phyloP scores from a whole-genome alignment of 2,329 filamentous ascomycete genomes.

The Claviceps digitariae region DNA sequence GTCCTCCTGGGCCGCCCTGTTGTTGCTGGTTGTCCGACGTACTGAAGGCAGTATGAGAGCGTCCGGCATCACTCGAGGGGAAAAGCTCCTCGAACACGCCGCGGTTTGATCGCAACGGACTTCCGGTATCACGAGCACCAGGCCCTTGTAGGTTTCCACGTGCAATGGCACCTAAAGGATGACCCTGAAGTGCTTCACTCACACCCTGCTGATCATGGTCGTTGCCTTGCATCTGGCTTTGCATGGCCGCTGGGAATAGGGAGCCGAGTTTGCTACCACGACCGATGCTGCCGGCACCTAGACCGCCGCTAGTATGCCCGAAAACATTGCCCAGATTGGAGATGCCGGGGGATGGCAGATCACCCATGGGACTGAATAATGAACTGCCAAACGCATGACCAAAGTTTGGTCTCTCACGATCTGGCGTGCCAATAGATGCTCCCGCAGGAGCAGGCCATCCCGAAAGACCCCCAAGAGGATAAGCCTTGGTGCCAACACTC shows the following conservation, averaged over 20 bases:
- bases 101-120: slow-evolving; percentile 41
- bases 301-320: slow-evolving; percentile 43
- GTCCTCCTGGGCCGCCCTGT: slow-evolving; percentile 17
- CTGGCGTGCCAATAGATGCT: slow-evolving; percentile 52
- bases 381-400: slow-evolving; percentile 60
- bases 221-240: slow-evolving; percentile 71
- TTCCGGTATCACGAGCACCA: slow-evolving; percentile 40
- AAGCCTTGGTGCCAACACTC: slow-evolving; percentile 68
- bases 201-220: slow-evolving; percentile 52
- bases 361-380: slow-evolving; percentile 63
- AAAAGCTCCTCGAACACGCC: slow-evolving; percentile 44
- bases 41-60: slow-evolving; percentile 23
- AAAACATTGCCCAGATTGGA: slow-evolving; percentile 58
- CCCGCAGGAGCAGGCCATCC: slow-evolving; percentile 46
- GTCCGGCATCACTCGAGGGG: slow-evolving; percentile 20
- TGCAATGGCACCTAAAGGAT: slow-evolving; percentile 54
- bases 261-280: slow-evolving; percentile 74
- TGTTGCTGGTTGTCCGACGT: slow-evolving; percentile 25
- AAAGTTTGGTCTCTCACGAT: slow-evolving; percentile 45
- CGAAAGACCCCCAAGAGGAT: slow-evolving; percentile 48
- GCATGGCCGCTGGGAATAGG: slow-evolving; percentile 78
- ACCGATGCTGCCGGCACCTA: slow-evolving; percentile 51
- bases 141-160: slow-evolving; percentile 43
- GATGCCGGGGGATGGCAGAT: slow-evolving; percentile 63
- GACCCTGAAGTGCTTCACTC: slow-evolving; percentile 41